phyloP scores from a whole-genome alignment of 2,329 filamentous ascomycete genomes.

The Fusarium sororula region DNA sequence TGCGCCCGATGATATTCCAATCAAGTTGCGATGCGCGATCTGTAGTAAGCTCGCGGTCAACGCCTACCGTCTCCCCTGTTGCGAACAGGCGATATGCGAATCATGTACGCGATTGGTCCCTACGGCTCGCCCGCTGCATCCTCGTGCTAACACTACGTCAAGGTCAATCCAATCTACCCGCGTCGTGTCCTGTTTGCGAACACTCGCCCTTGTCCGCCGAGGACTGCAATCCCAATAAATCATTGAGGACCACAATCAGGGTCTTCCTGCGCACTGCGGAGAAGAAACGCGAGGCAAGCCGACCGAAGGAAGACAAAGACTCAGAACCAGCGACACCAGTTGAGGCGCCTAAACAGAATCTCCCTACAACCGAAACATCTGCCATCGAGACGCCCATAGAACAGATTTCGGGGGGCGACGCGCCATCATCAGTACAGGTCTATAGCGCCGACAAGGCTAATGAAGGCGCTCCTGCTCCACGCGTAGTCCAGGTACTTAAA shows the following conservation, averaged over 20 bases:
- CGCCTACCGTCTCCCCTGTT: constrained; percentile 91
- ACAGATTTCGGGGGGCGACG: constrained; percentile 8
- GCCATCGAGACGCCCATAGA: constrained; percentile 32
- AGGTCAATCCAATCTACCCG: constrained; percentile 80
- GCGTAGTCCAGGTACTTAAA: constrained; percentile 28
- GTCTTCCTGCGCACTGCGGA: constrained; percentile 91
- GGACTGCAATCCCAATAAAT: constrained; percentile 89
- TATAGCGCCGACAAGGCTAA: constrained; percentile 4
- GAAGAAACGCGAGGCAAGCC: constrained; percentile 81
- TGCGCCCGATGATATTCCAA: constrained; percentile 86
- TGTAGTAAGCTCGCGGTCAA: constrained; percentile 93
- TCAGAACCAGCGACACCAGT: constrained; percentile 53
- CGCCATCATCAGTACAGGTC: constrained; percentile 4
- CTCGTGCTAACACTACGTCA: constrained; percentile 28
- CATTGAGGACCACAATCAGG: constrained; percentile 89
- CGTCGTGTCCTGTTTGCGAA: constrained; percentile 90
- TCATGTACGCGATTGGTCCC: constrained; percentile 65
- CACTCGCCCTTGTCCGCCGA: constrained; percentile 88
- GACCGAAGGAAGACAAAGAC: constrained; percentile 59
- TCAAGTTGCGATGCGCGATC: constrained; percentile 92
- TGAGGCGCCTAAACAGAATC: constrained; percentile 50
- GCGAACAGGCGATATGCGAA: constrained; percentile 94
- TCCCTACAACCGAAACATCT: constrained; percentile 39
- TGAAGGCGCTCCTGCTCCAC: constrained; percentile 11
- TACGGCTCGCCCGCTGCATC: neutral